A percentile compares a stretch with the other conserved stretches of the same genome.
Evolutionary conservation across 2,329 filamentous ascomycete species (phyloP).

Genomic region (Sporothrix phasma): DNA sequence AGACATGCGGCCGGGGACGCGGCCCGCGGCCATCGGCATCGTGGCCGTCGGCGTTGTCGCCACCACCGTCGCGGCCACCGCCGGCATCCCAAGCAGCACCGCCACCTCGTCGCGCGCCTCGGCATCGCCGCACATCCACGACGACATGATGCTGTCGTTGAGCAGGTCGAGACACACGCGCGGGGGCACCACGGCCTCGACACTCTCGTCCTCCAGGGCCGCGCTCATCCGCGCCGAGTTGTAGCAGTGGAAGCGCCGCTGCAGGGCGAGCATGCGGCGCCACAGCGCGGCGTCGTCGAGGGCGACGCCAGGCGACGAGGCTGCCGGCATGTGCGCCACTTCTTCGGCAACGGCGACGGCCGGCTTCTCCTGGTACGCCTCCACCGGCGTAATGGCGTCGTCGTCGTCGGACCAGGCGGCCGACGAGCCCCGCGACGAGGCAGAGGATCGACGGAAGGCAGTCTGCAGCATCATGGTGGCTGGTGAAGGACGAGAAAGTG

Average conservation of each 20-base stretch:
- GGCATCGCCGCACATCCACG: conserved; percentile 21
- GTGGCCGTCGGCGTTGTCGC: too few relatives aligned
- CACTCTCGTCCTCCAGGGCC: conserved; percentile 29
- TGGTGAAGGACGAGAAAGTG: too few relatives aligned
- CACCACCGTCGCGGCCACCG: not conserved
- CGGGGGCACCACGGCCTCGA: conserved; percentile 27
- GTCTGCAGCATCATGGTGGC: not conserved
- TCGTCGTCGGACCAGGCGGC: conserved; percentile 19
- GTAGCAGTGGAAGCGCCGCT: conserved; percentile 34
- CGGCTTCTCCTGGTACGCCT: not conserved
- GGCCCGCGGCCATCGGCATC: too few relatives aligned
- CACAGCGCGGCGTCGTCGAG: conserved; percentile 31
- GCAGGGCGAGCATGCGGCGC: conserved; percentile 34
- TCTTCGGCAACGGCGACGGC: not conserved
- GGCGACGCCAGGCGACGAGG: too few relatives aligned
- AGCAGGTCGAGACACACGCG: conserved; percentile 26
- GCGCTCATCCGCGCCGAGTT: conserved; percentile 36
- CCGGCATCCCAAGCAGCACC: conserved; percentile 16
- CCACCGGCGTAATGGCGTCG: conserved; percentile 19
- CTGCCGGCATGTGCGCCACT: not conserved
- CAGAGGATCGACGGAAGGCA: not conserved
- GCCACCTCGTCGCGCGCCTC: conserved; percentile 22
- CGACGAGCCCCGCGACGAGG: conserved; percentile 14
- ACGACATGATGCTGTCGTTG: conserved; percentile 24
- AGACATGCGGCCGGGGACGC: too few relatives aligned